Evolutionary conservation across 805 yeast genomes (phyloP), one percentile per base, ranked within the genome.

Genomic region (Teunomyces barrocoloradensis): DNA sequence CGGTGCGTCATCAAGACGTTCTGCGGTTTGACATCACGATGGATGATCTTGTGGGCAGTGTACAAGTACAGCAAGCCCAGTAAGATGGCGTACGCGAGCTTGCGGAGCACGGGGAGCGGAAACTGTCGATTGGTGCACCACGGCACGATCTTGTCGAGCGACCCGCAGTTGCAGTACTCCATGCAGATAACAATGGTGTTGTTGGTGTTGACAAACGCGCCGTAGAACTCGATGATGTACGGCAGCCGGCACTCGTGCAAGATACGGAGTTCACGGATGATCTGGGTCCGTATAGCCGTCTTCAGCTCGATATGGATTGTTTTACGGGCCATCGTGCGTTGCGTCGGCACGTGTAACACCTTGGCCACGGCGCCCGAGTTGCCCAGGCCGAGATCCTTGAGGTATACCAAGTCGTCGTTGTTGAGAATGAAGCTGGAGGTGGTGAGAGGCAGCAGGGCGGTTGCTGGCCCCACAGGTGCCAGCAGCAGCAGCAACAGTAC

Each of bases 141-240:
- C 10, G 84, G 81, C 51, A 84, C 69, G 20, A 92, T 84, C 51
- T 87, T 82, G 62, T 94, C 98, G 32, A 92, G 73, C 0, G 97
- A 89, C 0, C 96, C 92, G 65, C 97, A 88, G 65, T 92, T 96
- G 81, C 92, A 88, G 66, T 88, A 91, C 66, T 92, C 98, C 96
- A 91, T 90, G 63, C 96, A 86, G 51, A 94, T 87, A 11, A 89
- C 85, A 13, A 94, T 91, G 51, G 89, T 87, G 58, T 80, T 80
- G 51, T 72, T 68, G 44, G 60, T 67, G 46, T 79, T 79, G 44
- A 89, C 77, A 59, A 85, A 87, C 0, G 97, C 96, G 6, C 98
- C 98, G 65, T 85, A 92, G 64, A 91, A 94, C 40, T 87, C 89
- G 43, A 92, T 87, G 40, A 94, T 91, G 57, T 80, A 87, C 3